Evolutionary conservation across 495 filamentous ascomycete genomes (phyloP), one percentile per base, ranked within the genome.

Genomic region (Aspergillus taichungensis): DNA sequence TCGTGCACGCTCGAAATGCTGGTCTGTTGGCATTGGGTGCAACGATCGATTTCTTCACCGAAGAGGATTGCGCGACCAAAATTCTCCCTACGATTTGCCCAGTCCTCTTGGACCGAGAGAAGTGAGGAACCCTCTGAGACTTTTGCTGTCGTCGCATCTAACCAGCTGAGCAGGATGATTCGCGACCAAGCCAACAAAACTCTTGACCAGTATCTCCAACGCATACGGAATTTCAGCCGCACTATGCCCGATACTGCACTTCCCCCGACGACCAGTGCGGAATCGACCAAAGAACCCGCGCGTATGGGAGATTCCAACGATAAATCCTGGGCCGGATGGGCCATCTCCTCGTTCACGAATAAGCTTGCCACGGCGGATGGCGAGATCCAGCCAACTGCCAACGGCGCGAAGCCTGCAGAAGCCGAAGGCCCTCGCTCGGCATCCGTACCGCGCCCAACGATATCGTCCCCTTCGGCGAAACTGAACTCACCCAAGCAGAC

Each of bases 261-360:
- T 0, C 78, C 76, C 35, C 61, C 76, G 5, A 55, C 74, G 3
- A 51, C 55, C 13, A 47, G 62, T 8, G 35, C 61, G 9, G 63
- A 65, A 36, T 46, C 66, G 39, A 29, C 63, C 69, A 60, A 69
- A 61, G 52, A 67, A 12, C 62, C 76, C 5, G 67, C 73, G 5
- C 78, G 86, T 13, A 90, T 94, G 69, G 83, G 82, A 45, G 92
- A 86, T 1, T 82, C 84, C 8, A 79, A 72, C 43, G 79, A 84
- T 45, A 78, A 80, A 10, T 77, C 81, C 3, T 96, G 91, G 94
- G 80, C 91, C 5, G 92, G 94, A 34, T 98, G 92, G 92, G 92
- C 92, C 0, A 95, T 98, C 37, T 95, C 92, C 2, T 94, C 87
- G n/a, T 96, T 98, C 63, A 95, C 92, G 5, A 95, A 95, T 63